Base-by-base conservation (phyloP, 139 green algal species). In the Chlorella sorokiniana region DNA sequence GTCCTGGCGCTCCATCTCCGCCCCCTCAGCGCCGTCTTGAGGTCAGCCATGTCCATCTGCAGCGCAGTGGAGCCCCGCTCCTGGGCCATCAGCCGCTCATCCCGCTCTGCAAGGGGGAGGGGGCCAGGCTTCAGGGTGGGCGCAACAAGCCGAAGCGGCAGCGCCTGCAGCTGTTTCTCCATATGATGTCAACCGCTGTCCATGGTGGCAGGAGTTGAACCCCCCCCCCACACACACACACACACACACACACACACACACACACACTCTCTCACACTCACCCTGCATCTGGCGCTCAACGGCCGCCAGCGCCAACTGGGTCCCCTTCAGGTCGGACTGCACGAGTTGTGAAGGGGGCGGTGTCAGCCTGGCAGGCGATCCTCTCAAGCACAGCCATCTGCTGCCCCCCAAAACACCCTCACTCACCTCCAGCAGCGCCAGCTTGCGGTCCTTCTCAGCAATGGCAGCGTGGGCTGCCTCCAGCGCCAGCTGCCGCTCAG, bases 1-100 rank as follows among this genome's bases (percentile, higher is more conserved):
- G 61, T 81, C 75, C 59, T 72, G 75, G 3, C 41, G 75, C n/a
- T 35, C 75, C 75, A 81, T 56, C 75, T 81, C 75, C 18, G n/a
- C 29, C 29, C 45, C 29, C 75, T 40, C 59, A 81, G 75, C 41
- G 72, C 75, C 9, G 29, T 42, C 59, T 72, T 71, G 25, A 81
- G 59, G 41, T 81, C 75, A 1, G 59, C 42, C 29, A 81, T 38
- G 41, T 71, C n/a, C 41, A 81, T 2, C 38, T 29, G 14, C n/a
- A 41, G 29, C 18, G n/a, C 59, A n/a, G 59, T 18, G 29, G 65
- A 35, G 23, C 20, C 38, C 16, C 59, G 59, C 75, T 71, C 75
- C 75, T 79, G 73, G 37, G 51, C 73, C 73, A 56, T 18, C 73
- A 79, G 27, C 4, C 73, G 35, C 52, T 68, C 73, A 29, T 79